Evolutionary conservation across 164 flowering plant species (phyloP).

Genomic region (Nymphaea colorata): DNA sequence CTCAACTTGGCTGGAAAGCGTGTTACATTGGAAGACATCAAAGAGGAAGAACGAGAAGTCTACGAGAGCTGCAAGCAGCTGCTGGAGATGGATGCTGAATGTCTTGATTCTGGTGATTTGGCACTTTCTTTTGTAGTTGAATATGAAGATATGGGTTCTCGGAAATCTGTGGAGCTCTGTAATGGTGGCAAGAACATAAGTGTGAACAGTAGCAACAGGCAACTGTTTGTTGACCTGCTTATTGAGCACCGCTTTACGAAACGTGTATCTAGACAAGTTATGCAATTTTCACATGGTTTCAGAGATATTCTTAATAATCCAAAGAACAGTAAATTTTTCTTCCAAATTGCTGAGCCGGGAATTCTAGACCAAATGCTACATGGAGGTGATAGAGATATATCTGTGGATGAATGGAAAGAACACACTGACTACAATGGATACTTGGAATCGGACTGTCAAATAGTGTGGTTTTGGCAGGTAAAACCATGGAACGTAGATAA

Average conservation of each 20-base stretch:
- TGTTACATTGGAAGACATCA: constrained; percentile 60
- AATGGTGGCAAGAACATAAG: constrained; percentile 47
- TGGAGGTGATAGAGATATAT: constrained; percentile 59
- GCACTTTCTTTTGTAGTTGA: constrained; percentile 82
- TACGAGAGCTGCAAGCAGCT: constrained; percentile 75
- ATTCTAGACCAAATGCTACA: constrained; percentile 71
- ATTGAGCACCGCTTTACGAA: constrained; percentile 55
- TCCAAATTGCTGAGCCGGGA: constrained; percentile 56
- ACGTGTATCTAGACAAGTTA: constrained; percentile 49
- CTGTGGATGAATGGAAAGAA: constrained; percentile 77
- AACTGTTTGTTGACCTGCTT: constrained; percentile 58
- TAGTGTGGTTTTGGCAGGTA: constrained; percentile 95
- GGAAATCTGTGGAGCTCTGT: constrained; percentile 60
- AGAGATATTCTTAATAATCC: constrained; percentile 40
- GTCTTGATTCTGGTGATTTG: constrained; percentile 72
- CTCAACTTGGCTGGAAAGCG: constrained; percentile 56
- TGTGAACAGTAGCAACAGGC: constrained; percentile 65
- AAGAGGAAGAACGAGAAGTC: constrained; percentile 74
- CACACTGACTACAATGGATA: constrained; percentile 82
- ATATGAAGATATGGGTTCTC: constrained; percentile 68
- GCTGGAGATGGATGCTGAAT: constrained; percentile 68
- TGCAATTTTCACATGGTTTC: constrained; percentile 65
- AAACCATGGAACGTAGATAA: background rate
- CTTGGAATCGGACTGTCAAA: constrained; percentile 58
- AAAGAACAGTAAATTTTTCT: constrained; percentile 29